A percentile compares a stretch with the other conserved stretches of the same genome.
phyloP scores from a whole-genome alignment of 2,329 filamentous ascomycete genomes.

The Neonectria punicea region DNA sequence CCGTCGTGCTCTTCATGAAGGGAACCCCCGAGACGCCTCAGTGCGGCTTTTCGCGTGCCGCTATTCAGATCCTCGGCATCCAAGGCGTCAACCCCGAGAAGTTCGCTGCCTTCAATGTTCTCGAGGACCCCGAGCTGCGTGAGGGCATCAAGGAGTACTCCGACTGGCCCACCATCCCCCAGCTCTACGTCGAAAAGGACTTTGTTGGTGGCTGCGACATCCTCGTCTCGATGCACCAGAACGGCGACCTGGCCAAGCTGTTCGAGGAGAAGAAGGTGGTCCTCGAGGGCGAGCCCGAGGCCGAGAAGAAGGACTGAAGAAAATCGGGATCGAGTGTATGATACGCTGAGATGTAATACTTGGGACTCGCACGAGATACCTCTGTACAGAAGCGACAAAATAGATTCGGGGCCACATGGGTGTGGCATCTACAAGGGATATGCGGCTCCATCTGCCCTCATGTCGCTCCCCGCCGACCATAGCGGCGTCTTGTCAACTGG shows the following conservation, averaged over 20 bases:
- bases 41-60: constrained; percentile 95
- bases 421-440: constrained; percentile 57
- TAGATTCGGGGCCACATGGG: constrained; percentile 23
- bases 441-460: constrained; percentile 81
- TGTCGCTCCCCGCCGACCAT: constrained; percentile 91
- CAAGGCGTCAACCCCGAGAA: constrained; percentile 96
- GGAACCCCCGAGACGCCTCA: constrained; percentile 95
- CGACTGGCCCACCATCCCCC: constrained; percentile 98
- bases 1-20: constrained; percentile 99
- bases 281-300: constrained; percentile 57
- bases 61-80: constrained; percentile 92
- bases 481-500: constrained; percentile 73
- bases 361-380: constrained; percentile 36
- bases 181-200: constrained; percentile 94
- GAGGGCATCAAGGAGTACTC: constrained; percentile 98
- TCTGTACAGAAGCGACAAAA: constrained; percentile 40
- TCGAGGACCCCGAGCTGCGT: constrained; percentile 90
- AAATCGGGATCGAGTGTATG: constrained; percentile 34
- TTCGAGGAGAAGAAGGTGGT: constrained; percentile 94
- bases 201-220: constrained; percentile 99
- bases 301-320: constrained; percentile 48
- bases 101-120: constrained; percentile 97
- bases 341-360: constrained; percentile 42
- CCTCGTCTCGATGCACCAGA: constrained; percentile 95
- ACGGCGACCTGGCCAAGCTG: constrained; percentile 90